Conservation (phyloP, 805 yeast genomes). For the Suhomyces canberraensis region DNA sequence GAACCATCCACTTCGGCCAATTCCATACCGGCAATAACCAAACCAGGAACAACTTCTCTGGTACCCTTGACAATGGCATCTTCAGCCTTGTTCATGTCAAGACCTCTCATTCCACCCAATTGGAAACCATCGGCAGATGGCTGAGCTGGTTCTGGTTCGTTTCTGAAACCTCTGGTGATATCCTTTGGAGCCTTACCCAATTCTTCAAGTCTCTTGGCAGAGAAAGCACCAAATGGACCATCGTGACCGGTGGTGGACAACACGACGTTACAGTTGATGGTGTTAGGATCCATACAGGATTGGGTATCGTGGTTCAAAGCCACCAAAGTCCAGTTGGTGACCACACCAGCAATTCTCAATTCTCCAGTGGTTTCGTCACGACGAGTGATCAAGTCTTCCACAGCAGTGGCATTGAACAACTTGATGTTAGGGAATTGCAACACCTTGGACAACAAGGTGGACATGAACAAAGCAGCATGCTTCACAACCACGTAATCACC, state of each 20-base stretch:
- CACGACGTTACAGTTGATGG: constrained; percentile 62
- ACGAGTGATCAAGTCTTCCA: constrained; percentile 75
- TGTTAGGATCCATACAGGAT: constrained; percentile 81
- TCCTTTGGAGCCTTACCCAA: constrained; percentile 40
- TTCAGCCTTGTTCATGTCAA: constrained; percentile 76
- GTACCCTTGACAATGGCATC: constrained; percentile 71
- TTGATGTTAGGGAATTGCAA: constrained; percentile 71
- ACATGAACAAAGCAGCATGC: constrained; percentile 75
- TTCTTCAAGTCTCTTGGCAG: constrained; percentile 57
- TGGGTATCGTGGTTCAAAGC: constrained; percentile 73
- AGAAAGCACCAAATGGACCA: constrained; percentile 80
- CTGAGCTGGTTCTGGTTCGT: constrained; percentile 5
- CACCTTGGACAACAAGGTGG: constrained; percentile 67
- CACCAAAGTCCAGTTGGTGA: constrained; percentile 80
- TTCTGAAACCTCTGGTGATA: constrained; percentile 34
- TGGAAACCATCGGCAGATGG: constrained; percentile 22
- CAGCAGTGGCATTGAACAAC: constrained; percentile 76
- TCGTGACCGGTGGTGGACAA: constrained; percentile 78
- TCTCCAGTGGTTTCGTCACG: constrained; percentile 53
- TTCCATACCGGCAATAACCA: constrained; percentile 76
- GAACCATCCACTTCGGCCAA: constrained; percentile 72
- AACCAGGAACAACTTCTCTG: constrained; percentile 62
- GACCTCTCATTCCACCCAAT: constrained; percentile 71
- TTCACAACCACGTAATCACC: constrained; percentile 78
- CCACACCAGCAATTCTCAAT: constrained; percentile 72